A percentile compares a stretch with the other conserved stretches of the same genome.
These are phyloP conservation scores for Gleditsia sinensis DNA, from an alignment of 306 rosid genomes.

Conservation along the genomic window DNA sequence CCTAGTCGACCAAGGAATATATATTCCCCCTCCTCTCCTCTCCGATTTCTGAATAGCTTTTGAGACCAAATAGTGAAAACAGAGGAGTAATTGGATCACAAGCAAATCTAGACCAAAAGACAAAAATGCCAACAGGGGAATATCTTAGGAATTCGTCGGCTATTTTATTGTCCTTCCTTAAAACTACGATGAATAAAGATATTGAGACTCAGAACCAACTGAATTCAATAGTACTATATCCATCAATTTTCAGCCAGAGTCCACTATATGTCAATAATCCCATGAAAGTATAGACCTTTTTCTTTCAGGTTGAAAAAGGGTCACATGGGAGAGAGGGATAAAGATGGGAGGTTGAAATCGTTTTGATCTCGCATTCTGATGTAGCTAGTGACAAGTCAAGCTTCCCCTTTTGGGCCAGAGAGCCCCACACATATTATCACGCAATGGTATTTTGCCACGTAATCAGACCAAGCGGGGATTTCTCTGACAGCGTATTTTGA, in stretches of 20 bases:
- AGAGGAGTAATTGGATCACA: conserved; percentile 46
- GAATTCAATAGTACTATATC: conserved; percentile 14
- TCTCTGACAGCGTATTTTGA: too few species aligned
- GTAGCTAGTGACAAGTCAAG: background rate
- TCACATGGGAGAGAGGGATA: conserved; percentile 17
- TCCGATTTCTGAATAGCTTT: conserved; percentile 6
- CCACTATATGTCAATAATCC: conserved; percentile 48
- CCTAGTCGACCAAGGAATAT: conserved; percentile 36
- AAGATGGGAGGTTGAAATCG: background rate
- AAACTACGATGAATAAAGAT: conserved; percentile 33
- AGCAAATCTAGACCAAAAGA: conserved; percentile 44
- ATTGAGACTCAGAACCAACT: conserved; percentile 37
- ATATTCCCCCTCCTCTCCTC: conserved; percentile 20
- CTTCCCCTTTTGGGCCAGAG: too few species aligned
- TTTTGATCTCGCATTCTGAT: background rate
- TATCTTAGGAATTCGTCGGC: conserved; percentile 12
- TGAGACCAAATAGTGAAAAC: conserved; percentile 22
- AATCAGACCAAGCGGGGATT: background rate
- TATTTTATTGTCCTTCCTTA: conserved; percentile 10
- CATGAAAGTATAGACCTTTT: conserved; percentile 16
- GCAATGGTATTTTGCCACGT: conserved; percentile 1
- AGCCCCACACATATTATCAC: background rate
- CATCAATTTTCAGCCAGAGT: conserved; percentile 43
- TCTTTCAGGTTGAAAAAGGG: conserved; percentile 47
- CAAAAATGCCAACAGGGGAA: conserved; percentile 32